Base-by-base conservation (phyloP, 1,139 yeast genomes). In the Taphrina sp. region DNA sequence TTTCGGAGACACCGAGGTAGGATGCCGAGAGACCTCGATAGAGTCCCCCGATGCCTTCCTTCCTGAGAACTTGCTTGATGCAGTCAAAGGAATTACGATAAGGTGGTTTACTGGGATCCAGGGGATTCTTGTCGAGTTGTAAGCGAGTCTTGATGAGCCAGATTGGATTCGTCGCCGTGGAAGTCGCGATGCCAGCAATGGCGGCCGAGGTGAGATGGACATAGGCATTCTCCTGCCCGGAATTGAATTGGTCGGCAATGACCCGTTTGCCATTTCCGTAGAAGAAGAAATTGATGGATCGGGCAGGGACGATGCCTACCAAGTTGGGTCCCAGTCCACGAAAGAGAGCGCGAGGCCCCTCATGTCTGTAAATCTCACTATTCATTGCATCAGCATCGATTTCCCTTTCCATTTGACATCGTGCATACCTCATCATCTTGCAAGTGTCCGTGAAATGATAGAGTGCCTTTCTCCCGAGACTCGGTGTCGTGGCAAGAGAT, bases 101-200 rank as follows among this genome's bases (percentile, higher is more conserved):
- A 62, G 77, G 77, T 61, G 82, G 80, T 29, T 59, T 58, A 1
- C 64, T 47, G 4, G 69, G 64, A n/a, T 59, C 60, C 0, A 68
- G 63, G 12, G 63, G 64, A 47, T 59, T 58, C 67, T 83, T 85
- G 69, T 92, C 98, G 58, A 94, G 76, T 67, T 94, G 99, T 49
- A 94, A 76, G 65, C 99, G 77, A 0, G 99, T 94, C 69, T 94
- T 94, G 59, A 94, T 84, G 62, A 94, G 75, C 99, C 99, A 94
- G 57, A 94, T 94, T n/a, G 99, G 99, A 68, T 94, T 94, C 0
- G 99, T 94, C n/a, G 94, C 95, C 0, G 98, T 92, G 2, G 96
- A 85, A 0, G 98, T 94, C 19, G 85, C 94, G 67, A 92, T 76
- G 2, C 99, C 98, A 0, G 99, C 99, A 64, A 78, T 78, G 1